Percentiles rank a stretch among this genome's conserved stretches.
phyloP scores from a whole-genome alignment of 768 basidiomycete species.

The Psilocybe cubensis region DNA sequence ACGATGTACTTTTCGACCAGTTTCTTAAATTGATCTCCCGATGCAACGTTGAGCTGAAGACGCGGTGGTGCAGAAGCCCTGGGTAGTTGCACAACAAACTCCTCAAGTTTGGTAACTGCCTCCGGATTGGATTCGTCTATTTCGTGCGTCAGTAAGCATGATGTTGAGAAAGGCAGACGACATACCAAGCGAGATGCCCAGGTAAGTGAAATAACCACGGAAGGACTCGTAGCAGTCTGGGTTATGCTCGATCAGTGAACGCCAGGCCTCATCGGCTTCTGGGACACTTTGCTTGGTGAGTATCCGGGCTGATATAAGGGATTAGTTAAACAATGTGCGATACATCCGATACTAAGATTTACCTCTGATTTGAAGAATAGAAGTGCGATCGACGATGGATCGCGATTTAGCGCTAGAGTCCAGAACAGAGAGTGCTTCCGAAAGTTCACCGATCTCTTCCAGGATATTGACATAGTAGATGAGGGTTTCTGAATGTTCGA shows the following conservation, averaged over 20 bases:
- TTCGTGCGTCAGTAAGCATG: constrained; percentile 26
- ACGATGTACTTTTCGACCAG: constrained; percentile 70
- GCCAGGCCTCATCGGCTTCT: constrained; percentile 84
- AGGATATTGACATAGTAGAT: constrained; percentile 77
- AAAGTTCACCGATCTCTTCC: constrained; percentile 69
- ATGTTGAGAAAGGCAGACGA: constrained; percentile 4
- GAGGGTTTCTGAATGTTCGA: constrained; percentile 82
- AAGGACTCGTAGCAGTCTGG: constrained; percentile 85
- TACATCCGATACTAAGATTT: constrained; percentile 9
- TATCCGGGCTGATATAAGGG: constrained; percentile 62
- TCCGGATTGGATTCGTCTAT: constrained; percentile 53
- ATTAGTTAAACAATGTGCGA: constrained; percentile 11
- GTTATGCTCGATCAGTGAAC: constrained; percentile 81
- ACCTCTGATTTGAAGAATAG: constrained; percentile 74
- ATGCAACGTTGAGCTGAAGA: constrained; percentile 69
- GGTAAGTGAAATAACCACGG: constrained; percentile 66
- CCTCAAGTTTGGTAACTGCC: constrained; percentile 59
- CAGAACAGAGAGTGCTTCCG: constrained; percentile 63
- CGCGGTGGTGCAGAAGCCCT: constrained; percentile 73
- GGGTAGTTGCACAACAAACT: constrained; percentile 66
- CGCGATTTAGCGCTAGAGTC: constrained; percentile 67
- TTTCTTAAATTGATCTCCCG: constrained; percentile 69
- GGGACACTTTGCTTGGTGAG: constrained; percentile 66
- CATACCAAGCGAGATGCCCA: constrained; percentile 70
- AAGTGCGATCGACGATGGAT: constrained; percentile 70